Evolutionary conservation across 192 early-diverging fungal species (phyloP), one percentile per base, ranked within the genome.

Genomic region (Coemansia sp.): DNA sequence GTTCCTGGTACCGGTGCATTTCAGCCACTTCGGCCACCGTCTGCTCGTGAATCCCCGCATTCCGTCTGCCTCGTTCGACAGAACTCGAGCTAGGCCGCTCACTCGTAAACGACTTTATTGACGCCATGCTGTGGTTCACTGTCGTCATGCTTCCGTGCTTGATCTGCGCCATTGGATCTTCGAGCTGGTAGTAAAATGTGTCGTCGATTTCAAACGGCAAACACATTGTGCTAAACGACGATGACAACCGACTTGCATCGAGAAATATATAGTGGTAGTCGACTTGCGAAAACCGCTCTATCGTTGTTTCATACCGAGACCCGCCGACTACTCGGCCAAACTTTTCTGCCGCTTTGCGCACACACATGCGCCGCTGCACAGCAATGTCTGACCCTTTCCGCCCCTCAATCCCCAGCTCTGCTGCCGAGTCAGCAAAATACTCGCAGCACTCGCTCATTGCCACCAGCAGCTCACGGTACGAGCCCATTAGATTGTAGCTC

Each of bases 181-280:
- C 51, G 53, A 77, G 7, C 8, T 65, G 65, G 46, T 53, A 59
- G 42, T 68, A 67, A 25, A 78, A 78, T 1, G 57, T 25, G 22
- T 65, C 59, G 25, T 78, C 75, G 7, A 78, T 72, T 37, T 71
- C 69, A 23, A 72, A 71, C 38, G 75, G 75, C 66, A 78, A 25
- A 20, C 75, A 78, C 75, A 78, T 78, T 25, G 65, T 72, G 40
- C 62, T 59, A 22, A 78, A 78, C 50, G 66, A 68, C 19, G 58
- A 47, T 2, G 75, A 57, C 26, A 78, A 60, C 19, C 61, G 54
- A 46, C 28, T 60, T 2, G 66, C 54, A 25, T 54, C 57, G 10
- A 62, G 49, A 17, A 78, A 78, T 15, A 78, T 72, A 12, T 28
- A 53, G 62, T 67, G 69, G 50, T 72, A 72, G 34, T 78, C 75